Percentiles rank a stretch among this genome's conserved stretches.
Evolutionary conservation across 768 basidiomycete genomes (phyloP).

Genomic region (Auriculariales sp.): DNA sequence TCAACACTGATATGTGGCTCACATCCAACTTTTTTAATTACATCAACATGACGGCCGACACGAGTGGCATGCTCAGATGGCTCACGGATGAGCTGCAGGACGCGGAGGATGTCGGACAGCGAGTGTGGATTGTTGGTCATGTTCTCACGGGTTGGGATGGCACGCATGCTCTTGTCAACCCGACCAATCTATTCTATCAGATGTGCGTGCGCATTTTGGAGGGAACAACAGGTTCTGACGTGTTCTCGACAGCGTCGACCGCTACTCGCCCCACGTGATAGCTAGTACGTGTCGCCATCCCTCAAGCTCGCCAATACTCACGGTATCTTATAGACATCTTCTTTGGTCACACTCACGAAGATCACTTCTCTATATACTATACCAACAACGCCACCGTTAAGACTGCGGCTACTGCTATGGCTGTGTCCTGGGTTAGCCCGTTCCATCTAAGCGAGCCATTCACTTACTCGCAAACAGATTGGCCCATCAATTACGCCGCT

Average conservation of each 20-base stretch:
- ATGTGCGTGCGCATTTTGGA: conserved; percentile 6
- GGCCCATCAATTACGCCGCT: conserved; percentile 57
- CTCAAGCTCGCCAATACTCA: too few relatives aligned
- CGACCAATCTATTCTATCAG: conserved; percentile 25
- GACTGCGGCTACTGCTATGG: conserved; percentile 38
- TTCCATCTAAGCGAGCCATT: too few relatives aligned
- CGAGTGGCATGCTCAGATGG: conserved; percentile 64
- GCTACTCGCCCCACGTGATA: conserved; percentile 10
- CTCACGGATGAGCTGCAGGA: conserved; percentile 65
- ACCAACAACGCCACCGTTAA: conserved; percentile 52
- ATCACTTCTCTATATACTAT: conserved; percentile 63
- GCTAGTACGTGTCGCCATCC: background rate
- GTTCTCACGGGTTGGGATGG: conserved; percentile 57
- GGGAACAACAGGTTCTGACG: conserved; percentile 18
- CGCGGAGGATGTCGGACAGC: conserved; percentile 62
- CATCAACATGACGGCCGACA: conserved; percentile 60
- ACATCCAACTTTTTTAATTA: conserved; percentile 66
- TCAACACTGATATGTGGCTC: conserved; percentile 61
- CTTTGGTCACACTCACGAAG: conserved; percentile 67
- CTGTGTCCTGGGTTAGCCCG: conserved; percentile 29
- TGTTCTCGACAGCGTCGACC: conserved; percentile 9
- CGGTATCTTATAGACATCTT: conserved; percentile 40
- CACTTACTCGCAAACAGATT: too few relatives aligned
- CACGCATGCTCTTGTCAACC: conserved; percentile 42
- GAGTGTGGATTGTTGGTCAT: conserved; percentile 44